Conservation (phyloP, 2,329 filamentous ascomycete species). For the Furcasterigmium sp. region DNA sequence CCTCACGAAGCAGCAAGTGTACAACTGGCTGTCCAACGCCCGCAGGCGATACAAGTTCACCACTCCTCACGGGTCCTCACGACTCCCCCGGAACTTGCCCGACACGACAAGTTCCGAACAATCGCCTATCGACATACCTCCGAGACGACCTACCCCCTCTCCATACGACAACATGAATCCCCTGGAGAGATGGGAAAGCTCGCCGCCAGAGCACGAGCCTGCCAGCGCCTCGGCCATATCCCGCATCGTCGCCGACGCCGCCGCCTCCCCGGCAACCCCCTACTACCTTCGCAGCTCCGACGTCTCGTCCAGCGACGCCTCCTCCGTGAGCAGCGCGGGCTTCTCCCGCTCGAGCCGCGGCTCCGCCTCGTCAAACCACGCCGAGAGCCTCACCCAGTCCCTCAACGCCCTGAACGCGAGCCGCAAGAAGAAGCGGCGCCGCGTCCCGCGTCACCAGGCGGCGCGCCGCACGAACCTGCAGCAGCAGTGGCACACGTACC, state of each 20-base stretch:
- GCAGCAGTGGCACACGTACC: slow-evolving; percentile 8
- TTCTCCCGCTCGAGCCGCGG: slow-evolving; percentile 10
- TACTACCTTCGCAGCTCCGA: too few species aligned
- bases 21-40: slow-evolving; percentile 9
- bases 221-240: slow-evolving; percentile 14
- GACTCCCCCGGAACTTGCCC: neutral
- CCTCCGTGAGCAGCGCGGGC: slow-evolving; percentile 13
- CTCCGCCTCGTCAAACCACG: slow-evolving; percentile 9
- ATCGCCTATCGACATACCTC: slow-evolving; percentile 4
- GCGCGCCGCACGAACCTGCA: neutral
- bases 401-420: neutral
- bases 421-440: neutral
- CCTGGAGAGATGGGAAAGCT: slow-evolving; percentile 9
- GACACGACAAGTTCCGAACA: too few species aligned
- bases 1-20: slow-evolving; percentile 7
- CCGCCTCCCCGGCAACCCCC: neutral
- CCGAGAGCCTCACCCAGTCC: slow-evolving; percentile 5
- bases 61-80: slow-evolving; percentile 2
- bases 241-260: slow-evolving; percentile 2
- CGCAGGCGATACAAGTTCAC: slow-evolving; percentile 2
- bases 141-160: slow-evolving; percentile 25
- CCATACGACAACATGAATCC: slow-evolving; percentile 18
- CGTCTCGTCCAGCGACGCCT: slow-evolving; percentile 5
- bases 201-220: slow-evolving; percentile 17
- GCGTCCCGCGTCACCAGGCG: neutral